Evolutionary conservation across 208 protist genomes (phyloP), one percentile per base, ranked within the genome.

Genomic region (Leishmania lainsoni): DNA sequence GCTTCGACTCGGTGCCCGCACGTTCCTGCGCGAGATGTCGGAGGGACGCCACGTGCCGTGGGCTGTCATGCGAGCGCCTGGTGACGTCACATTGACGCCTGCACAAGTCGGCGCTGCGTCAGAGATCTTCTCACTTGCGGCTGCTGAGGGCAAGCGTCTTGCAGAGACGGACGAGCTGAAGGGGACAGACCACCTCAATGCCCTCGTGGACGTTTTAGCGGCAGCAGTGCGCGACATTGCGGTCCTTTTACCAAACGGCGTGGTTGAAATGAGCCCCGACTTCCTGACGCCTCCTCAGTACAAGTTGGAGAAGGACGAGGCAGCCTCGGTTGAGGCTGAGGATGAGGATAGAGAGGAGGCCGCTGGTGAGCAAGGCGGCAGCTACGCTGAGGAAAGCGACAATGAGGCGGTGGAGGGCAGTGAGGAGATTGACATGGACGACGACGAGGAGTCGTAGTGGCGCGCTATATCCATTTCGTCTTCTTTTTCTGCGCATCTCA

Each of bases 21-120:
- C 91, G 5, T 96, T 97, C 87, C 58, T 97, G 73, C 90, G 92
- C 45, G 94, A 96, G 86, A 83, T 97, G 78, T 93, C 85, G 80
- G 86, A 94, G 77, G 85, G 91, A 35, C 79, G 86, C 72, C 86
- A 97, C 80, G 86, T 96, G 32, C 94, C 94, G 20, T 97, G 94
- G 93, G 91, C 94, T 51, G 91, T 97, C 61, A 94, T 97, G 91
- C 91, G 92, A 10, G 88, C 87, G 52, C 79, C 85, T 42, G 85
- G 72, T 48, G 70, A 90, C 66, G 83, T 85, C 45, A 86, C 82
- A 12, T 63, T 96, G 48, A 95, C 92, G 22, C 86, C 83, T 58
- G 79, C 58, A 0, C 80, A 93, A 71, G 87, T 96, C 39, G 91
- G 83, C 26, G 79, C 87, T 29, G 84, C 88, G 42, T 94, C 89